These are phyloP conservation scores for Trichoderma asperelloides DNA, from an alignment of 495 filamentous ascomycete genomes.

Conservation along the genomic window DNA sequence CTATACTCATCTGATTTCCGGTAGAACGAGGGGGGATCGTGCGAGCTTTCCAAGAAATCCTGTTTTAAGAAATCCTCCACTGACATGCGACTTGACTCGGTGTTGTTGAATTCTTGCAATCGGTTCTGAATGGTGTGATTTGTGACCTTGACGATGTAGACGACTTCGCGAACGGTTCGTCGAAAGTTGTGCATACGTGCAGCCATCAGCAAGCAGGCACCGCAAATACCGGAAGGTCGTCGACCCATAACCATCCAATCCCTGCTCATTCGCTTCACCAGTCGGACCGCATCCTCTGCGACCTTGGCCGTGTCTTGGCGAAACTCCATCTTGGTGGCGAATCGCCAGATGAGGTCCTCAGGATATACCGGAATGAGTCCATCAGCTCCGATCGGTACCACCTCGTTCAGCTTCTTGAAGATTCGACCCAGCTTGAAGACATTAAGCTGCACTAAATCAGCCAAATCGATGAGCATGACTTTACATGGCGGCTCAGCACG, in stretches of 20 bases:
- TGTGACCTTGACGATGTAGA: slow-evolving; percentile 91
- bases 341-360: slow-evolving; percentile 81
- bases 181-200: slow-evolving; percentile 97
- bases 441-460: slow-evolving; percentile 78
- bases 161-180: slow-evolving; percentile 81
- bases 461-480: slow-evolving; percentile 90
- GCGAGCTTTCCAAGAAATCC: slow-evolving; percentile 38
- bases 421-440: slow-evolving; percentile 83
- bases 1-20: slow-evolving; percentile 45
- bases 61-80: slow-evolving; percentile 78
- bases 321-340: slow-evolving; percentile 84
- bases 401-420: slow-evolving; percentile 66
- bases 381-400: slow-evolving; percentile 46
- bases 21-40: slow-evolving; percentile 78
- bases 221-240: slow-evolving; percentile 87
- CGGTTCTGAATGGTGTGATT: slow-evolving; percentile 84
- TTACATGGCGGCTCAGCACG: slow-evolving; percentile 51
- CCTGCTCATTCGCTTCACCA: slow-evolving; percentile 83
- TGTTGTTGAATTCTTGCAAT: slow-evolving; percentile 79
- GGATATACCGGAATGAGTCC: slow-evolving; percentile 54
- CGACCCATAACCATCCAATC: slow-evolving; percentile 96
- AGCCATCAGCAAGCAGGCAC: slow-evolving; percentile 86
- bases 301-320: slow-evolving; percentile 66
- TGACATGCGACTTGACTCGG: slow-evolving; percentile 67
- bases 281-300: slow-evolving; percentile 72